These are phyloP conservation scores for Penicillium turbatum DNA, from an alignment of 495 filamentous ascomycete species.

Conservation along the genomic window DNA sequence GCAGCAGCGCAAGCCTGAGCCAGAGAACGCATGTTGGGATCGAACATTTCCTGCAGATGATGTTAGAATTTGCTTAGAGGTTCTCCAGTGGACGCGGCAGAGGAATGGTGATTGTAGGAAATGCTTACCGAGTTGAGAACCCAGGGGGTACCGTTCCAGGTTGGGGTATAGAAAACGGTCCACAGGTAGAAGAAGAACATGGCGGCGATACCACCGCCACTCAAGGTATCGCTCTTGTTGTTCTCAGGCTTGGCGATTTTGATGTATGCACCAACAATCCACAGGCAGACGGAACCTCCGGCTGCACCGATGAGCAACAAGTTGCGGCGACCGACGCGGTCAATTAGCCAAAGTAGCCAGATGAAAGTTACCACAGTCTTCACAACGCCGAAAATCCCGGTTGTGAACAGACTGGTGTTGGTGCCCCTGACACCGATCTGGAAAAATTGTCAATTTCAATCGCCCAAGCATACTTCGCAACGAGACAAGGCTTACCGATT, in stretches of 20 bases:
- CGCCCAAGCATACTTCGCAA: background rate
- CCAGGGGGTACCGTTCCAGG: conserved; percentile 72
- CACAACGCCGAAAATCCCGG: conserved; percentile 52
- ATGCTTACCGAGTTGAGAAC: conserved; percentile 53
- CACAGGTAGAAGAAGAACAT: conserved; percentile 80
- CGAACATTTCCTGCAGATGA: conserved; percentile 49
- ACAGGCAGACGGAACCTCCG: conserved; percentile 65
- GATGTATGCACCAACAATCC: conserved; percentile 69
- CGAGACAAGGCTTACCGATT: conserved; percentile 11
- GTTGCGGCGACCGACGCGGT: conserved; percentile 63
- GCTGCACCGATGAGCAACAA: conserved; percentile 69
- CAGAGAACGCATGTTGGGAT: conserved; percentile 58
- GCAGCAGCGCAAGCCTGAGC: conserved; percentile 65
- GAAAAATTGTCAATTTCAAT: background rate
- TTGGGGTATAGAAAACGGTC: conserved; percentile 72
- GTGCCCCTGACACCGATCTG: conserved; percentile 52
- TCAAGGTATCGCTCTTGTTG: conserved; percentile 36
- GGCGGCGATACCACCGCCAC: conserved; percentile 59
- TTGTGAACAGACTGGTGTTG: conserved; percentile 48
- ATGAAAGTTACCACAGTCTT: conserved; percentile 56
- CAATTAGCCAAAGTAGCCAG: conserved; percentile 67
- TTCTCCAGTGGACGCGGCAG: background rate
- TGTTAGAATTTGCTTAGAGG: conserved; percentile 3
- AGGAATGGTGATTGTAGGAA: background rate
- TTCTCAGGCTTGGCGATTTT: conserved; percentile 51